These are phyloP conservation scores for Sechiopsis laciniata DNA, from an alignment of 306 rosid genomes.

Conservation along the genomic window DNA sequence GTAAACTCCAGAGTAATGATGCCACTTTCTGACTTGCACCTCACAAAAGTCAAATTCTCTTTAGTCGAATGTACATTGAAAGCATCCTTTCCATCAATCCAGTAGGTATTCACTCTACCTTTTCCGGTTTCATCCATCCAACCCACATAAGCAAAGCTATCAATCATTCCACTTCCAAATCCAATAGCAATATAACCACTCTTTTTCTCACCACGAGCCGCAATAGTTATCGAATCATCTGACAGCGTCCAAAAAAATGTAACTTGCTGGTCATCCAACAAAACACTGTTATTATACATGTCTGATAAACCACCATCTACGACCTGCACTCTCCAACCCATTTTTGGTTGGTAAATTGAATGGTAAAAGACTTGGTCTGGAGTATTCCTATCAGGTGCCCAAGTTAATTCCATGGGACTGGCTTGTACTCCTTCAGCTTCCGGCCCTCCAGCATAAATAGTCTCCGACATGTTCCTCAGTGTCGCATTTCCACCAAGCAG, in stretches of 20 bases:
- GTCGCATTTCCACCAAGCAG: constrained; percentile 88
- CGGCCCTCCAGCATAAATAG: constrained; percentile 75
- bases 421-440: constrained; percentile 79
- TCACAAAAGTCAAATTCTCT: constrained; percentile 69
- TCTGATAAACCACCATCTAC: constrained; percentile 92
- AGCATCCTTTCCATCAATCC: constrained; percentile 83
- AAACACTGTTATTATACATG: constrained; percentile 84
- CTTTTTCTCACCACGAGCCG: constrained; percentile 85
- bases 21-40: constrained; percentile 75
- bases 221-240: constrained; percentile 58
- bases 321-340: constrained; percentile 91
- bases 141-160: constrained; percentile 77
- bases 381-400: constrained; percentile 83
- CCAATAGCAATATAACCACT: constrained; percentile 89
- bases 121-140: constrained; percentile 66
- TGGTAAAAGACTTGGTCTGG: constrained; percentile 73
- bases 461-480: constrained; percentile 59
- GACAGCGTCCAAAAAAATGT: constrained; percentile 79
- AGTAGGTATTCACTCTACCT: constrained; percentile 61
- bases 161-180: constrained; percentile 71
- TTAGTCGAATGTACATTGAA: constrained; percentile 49
- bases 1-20: constrained; percentile 79
- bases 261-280: constrained; percentile 90
- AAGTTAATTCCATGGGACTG: constrained; percentile 62
- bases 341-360: constrained; percentile 62